Percentiles rank a stretch among this genome's conserved stretches.
These are phyloP conservation scores for Canariomyces notabilis DNA, from an alignment of 2,329 filamentous ascomycete species.

Conservation along the genomic window DNA sequence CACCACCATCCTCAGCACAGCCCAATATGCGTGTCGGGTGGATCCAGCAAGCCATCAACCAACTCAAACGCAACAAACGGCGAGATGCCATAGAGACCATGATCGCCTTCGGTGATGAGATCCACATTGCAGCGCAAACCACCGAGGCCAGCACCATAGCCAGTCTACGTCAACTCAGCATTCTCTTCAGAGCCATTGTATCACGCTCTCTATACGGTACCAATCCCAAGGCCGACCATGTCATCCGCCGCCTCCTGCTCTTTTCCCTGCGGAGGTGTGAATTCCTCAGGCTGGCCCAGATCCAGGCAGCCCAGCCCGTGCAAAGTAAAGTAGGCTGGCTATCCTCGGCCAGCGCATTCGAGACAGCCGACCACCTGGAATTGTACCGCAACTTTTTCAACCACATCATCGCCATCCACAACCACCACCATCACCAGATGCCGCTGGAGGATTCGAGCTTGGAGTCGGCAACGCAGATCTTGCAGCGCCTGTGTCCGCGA, in stretches of 20 bases:
- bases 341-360: neutral
- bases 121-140: neutral
- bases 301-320: neutral
- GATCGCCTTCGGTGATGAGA: conserved; percentile 5
- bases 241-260: conserved; percentile 4
- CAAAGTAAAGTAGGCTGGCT: neutral
- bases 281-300: neutral
- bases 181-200: neutral
- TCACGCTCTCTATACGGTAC: conserved; percentile 2
- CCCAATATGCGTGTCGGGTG: neutral
- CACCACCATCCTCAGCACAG: neutral
- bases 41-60: neutral
- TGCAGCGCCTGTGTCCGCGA: conserved; percentile 7
- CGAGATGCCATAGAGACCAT: conserved; percentile 5
- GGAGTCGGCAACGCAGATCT: neutral
- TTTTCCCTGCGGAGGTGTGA: conserved; percentile 1
- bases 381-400: conserved; percentile 3
- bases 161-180: conserved; percentile 1
- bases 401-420: conserved; percentile 2
- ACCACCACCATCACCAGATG: neutral
- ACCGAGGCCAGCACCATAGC: neutral
- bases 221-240: neutral
- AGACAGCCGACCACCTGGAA: conserved; percentile 6
- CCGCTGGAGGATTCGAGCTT: neutral
- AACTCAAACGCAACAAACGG: neutral